phyloP scores from a whole-genome alignment of 2,329 filamentous ascomycete species.

The Cladophialophora immunda region DNA sequence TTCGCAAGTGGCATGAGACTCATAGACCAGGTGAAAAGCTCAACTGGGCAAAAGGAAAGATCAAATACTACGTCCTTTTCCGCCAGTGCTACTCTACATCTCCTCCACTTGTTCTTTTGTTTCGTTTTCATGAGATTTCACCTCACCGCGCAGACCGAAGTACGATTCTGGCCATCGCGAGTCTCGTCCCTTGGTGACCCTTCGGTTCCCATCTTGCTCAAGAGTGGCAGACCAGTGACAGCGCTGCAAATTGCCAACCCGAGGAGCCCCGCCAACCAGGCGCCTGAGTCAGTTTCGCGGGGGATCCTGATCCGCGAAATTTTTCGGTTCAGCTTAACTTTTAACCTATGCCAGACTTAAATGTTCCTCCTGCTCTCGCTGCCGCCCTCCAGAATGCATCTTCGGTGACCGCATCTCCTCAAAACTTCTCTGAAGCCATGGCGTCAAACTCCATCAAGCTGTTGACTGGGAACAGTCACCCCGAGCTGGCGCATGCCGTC shows the following conservation, averaged over 20 bases:
- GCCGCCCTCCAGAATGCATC: conserved; percentile 33
- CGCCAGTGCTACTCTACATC: not conserved
- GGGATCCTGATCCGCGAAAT: conserved; percentile 16
- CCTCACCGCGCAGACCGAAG: not conserved
- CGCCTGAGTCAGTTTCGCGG: conserved; percentile 8
- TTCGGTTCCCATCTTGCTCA: not conserved
- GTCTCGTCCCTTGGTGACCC: not conserved
- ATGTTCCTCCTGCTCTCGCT: conserved; percentile 24
- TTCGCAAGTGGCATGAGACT: conserved; percentile 15
- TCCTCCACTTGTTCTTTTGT: not conserved
- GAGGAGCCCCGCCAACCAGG: conserved; percentile 12
- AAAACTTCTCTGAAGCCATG: conserved; percentile 56
- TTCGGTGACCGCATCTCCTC: conserved; percentile 33
- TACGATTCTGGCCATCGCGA: not conserved
- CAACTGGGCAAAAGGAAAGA: conserved; percentile 20
- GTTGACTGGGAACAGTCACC: conserved; percentile 78
- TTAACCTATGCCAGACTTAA: conserved; percentile 27
- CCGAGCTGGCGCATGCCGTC: conserved; percentile 74
- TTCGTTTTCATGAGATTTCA: not conserved
- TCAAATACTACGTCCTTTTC: not conserved
- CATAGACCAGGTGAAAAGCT: conserved; percentile 7
- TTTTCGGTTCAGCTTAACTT: conserved; percentile 19
- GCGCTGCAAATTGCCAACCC: not conserved
- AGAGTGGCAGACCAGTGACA: not conserved
- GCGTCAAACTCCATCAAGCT: conserved; percentile 75